Conservation (phyloP, 345 rosid species). For the Syzygium grande region DNA sequence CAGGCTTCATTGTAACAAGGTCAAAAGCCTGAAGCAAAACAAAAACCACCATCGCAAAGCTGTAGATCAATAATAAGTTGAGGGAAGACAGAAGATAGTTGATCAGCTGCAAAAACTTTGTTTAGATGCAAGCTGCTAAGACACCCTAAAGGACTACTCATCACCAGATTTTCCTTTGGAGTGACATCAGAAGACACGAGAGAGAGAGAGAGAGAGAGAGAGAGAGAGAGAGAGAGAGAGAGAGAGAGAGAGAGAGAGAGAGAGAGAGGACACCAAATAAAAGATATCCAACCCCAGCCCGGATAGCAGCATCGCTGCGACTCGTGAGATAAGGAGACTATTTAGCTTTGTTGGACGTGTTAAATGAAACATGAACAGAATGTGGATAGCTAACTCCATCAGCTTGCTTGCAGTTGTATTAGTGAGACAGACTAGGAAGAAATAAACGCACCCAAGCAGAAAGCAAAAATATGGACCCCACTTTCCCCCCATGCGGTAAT, state of each 20-base stretch:
- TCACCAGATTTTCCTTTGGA: not conserved
- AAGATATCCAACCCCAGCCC: not conserved
- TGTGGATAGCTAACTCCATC: not conserved
- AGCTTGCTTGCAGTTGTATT: not conserved
- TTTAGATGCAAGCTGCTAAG: not conserved
- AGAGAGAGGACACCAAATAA: not conserved
- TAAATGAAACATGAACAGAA: not conserved
- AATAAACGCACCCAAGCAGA: not conserved
- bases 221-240: too few relatives aligned
- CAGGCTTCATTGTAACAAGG: constrained; percentile 70
- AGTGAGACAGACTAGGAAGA: not conserved
- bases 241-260: not conserved
- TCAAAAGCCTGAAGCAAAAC: constrained; percentile 56
- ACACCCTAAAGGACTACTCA: not conserved
- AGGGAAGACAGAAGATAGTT: not conserved
- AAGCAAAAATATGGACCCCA: not conserved
- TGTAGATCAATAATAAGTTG: not conserved
- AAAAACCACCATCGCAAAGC: not conserved
- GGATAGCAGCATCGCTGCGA: not conserved
- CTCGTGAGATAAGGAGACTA: not conserved
- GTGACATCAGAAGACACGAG: not conserved
- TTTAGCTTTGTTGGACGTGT: not conserved
- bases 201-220: too few relatives aligned
- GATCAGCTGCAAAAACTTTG: not conserved
- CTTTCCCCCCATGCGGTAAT: not conserved